Percentiles rank a stretch among this genome's conserved stretches.
phyloP scores from a whole-genome alignment of 169 alveolate species.

The Plasmodium ovale region DNA sequence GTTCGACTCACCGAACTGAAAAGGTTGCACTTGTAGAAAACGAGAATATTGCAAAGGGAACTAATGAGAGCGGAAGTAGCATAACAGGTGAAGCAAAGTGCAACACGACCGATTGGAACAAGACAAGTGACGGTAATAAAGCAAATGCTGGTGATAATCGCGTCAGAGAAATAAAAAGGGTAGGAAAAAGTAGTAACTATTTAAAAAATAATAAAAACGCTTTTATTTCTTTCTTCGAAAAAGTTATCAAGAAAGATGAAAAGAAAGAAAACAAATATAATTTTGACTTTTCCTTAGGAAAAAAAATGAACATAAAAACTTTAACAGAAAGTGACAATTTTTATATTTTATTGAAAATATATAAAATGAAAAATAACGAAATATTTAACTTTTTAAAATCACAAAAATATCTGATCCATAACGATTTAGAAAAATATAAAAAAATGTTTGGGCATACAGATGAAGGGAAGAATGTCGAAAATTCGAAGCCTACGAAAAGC shows the following conservation, averaged over 20 bases:
- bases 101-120: too few relatives aligned
- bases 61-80: background rate
- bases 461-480: background rate
- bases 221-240: conserved; percentile 44
- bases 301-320: conserved; percentile 64
- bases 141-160: background rate
- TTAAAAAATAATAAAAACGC: conserved; percentile 19
- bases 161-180: background rate
- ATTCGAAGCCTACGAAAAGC: background rate
- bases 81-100: background rate
- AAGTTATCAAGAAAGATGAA: conserved; percentile 49
- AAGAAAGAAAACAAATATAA: conserved; percentile 40
- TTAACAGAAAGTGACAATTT: conserved; percentile 70
- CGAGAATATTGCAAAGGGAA: background rate
- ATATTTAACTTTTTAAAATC: conserved; percentile 65
- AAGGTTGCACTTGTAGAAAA: too few relatives aligned
- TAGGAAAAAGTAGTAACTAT: background rate
- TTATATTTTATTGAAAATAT: conserved; percentile 50
- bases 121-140: too few relatives aligned
- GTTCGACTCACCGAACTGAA: too few relatives aligned
- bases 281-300: conserved; percentile 50
- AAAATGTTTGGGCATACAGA: conserved; percentile 4
- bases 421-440: conserved; percentile 46
- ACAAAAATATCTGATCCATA: conserved; percentile 36
- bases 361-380: conserved; percentile 70